Base-by-base conservation (phyloP, 768 basidiomycete species). In the Sistotremastrum niveocremeum region DNA sequence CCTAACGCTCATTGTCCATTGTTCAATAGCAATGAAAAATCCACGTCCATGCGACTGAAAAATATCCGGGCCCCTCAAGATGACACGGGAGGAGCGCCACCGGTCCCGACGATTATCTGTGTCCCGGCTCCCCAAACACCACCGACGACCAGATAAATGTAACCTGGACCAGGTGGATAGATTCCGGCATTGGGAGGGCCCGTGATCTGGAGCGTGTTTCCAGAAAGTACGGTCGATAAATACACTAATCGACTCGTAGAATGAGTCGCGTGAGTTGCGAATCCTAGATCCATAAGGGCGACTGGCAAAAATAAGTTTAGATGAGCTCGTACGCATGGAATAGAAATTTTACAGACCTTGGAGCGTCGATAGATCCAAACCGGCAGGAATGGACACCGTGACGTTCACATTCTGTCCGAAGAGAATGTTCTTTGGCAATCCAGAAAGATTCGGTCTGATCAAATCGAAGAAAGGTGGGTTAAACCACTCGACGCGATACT, bases 401-500 rank as follows among this genome's bases (percentile, higher is more conserved):
- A 70, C 46, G 52, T 65, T 60, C 49, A 68, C 67, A 35, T 51
- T 59, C 29, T 48, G 46, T 4, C 68, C 70, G 38, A 66, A 71
- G 6, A 52, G 40, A 34, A 69, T 49, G 9, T 44, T 57, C 3
- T 52, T 45, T n/a, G 65, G 66, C 4, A 64, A 37, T 3, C 60
- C 60, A n/a, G 47, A 28, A 37, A 62, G 63, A 6, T 46, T 45
- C 1, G 69, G 68, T 36, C 66, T 57, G 2, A 53, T 20, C 38
- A 58, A 48, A 47, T 62, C 63, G 59, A 58, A 69, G 60, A 64
- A 71, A 47, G 62, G 64, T 8, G 69, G 69, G 61, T 64, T 69
- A 60, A 67, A 68, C 34, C 54, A 51, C 51, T 66, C 65, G 47
- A 63, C 61, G 36, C 64, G 57, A 44, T 64, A 65, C 48, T 66